phyloP scores from a whole-genome alignment of 805 yeast species.

The Candida boleticola region DNA sequence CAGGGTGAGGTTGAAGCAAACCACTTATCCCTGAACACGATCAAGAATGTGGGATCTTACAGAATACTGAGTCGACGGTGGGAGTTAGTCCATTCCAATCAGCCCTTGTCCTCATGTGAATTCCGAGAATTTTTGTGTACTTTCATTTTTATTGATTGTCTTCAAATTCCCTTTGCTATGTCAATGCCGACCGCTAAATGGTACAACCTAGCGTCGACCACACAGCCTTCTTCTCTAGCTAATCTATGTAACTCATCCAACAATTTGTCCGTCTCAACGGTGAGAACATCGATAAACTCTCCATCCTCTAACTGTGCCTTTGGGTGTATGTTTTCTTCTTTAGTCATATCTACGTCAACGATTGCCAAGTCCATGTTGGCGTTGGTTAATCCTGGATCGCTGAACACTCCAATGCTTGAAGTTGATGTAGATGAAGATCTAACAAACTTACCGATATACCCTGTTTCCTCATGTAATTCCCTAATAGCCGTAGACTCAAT shows the following conservation, averaged over 20 bases:
- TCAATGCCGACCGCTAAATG: conserved; percentile 80
- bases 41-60: too few species aligned
- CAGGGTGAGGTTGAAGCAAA: too few species aligned
- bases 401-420: conserved; percentile 42
- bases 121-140: neutral
- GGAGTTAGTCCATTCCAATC: too few species aligned
- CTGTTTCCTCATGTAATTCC: conserved; percentile 90
- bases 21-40: too few species aligned
- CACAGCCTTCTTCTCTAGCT: conserved; percentile 59
- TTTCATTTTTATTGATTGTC: too few species aligned
- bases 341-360: conserved; percentile 69
- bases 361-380: conserved; percentile 81
- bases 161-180: conserved; percentile 36
- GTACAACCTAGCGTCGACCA: conserved; percentile 83
- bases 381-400: conserved; percentile 86
- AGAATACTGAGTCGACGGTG: too few species aligned
- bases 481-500: conserved; percentile 79
- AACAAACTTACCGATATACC: conserved; percentile 69
- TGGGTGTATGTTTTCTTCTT: conserved; percentile 67
- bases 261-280: conserved; percentile 60
- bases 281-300: conserved; percentile 89
- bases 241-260: conserved; percentile 53
- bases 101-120: too few species aligned
- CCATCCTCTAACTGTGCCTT: conserved; percentile 77
- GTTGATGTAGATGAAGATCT: conserved; percentile 20